Base-by-base conservation (phyloP, 352 stramenopile genomes). In the Phytophthora ohioensis region DNA sequence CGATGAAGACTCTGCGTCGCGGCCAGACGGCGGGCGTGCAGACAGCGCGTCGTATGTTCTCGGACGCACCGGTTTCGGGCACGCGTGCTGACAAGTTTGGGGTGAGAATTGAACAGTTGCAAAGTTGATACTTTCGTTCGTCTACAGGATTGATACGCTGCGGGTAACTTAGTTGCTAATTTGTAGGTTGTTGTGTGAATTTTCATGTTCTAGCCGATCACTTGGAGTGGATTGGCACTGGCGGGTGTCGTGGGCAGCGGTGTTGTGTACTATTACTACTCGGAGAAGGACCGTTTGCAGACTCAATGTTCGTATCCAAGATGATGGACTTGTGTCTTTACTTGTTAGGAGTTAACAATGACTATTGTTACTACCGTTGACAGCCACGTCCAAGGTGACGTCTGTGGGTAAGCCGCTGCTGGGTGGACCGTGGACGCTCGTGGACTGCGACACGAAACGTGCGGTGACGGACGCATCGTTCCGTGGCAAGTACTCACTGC, bases 401-500 rank as follows among this genome's bases (percentile, higher is more conserved):
- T 96, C 88, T 35, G 82, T 97, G 11, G 95, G 95, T 42, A 98
- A 98, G 80, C 88, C 94, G 31, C 70, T 95, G 9, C 79, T 99
- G 11, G 96, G 96, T 38, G 96, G 96, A 12, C 91, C 91, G 10
- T 99, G 91, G 87, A 98, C 92, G 42, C 84, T 99, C 0, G 93
- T 99, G 42, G 90, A 99, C 67, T 96, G 92, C 52, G 75, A 96
- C 58, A 90, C 86, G 32, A 84, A 92, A 60, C 78, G 69, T 17
- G 89, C 90, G 5, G 89, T 98, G 39, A 98, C 94, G 30, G 92
- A 99, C 72, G 91, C 88, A 39, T 90, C 90, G 68, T 98, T 93
- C 73, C 79, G 75, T 47, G 97, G 98, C 67, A 96, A 99, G 73
- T 98, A 97, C 84, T 91, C 95, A 61, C 83, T 99, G 43, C 81